These are phyloP conservation scores for Gaultheria prostrata DNA, from an alignment of 148 eudicot genomes.

Conservation along the genomic window DNA sequence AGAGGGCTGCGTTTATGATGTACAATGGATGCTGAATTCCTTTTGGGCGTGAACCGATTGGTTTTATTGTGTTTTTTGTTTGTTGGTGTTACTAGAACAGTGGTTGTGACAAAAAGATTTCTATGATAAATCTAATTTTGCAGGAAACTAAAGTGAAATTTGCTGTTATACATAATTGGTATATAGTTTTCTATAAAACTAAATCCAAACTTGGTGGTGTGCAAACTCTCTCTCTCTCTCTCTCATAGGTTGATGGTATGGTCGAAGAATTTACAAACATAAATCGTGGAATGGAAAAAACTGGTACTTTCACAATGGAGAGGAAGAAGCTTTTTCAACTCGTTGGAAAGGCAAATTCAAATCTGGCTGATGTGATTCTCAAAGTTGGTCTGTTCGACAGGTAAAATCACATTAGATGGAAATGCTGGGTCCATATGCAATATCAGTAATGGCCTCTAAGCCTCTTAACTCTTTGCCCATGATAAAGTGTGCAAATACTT, in stretches of 20 bases:
- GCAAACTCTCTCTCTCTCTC: constrained; percentile 12
- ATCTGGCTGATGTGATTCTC: constrained; percentile 87
- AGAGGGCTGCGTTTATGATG: background rate
- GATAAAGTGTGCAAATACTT: background rate
- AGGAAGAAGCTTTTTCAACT: constrained; percentile 91
- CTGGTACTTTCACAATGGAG: constrained; percentile 83
- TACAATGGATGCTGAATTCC: background rate
- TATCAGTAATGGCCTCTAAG: background rate
- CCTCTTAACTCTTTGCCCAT: background rate
- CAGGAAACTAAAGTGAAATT: background rate
- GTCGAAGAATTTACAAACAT: constrained; percentile 84
- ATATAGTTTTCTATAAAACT: background rate
- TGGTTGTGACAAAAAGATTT: background rate
- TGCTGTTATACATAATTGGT: background rate
- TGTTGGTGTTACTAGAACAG: background rate
- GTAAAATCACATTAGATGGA: constrained; percentile 29
- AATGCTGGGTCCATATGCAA: background rate
- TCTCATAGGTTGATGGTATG: constrained; percentile 81
- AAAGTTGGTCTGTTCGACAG: constrained; percentile 96
- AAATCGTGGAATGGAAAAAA: constrained; percentile 90
- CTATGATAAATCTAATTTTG: background rate
- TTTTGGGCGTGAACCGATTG: background rate
- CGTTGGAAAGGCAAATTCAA: constrained; percentile 95
- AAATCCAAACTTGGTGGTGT: background rate
- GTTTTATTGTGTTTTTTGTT: background rate